phyloP scores from a whole-genome alignment of 495 filamentous ascomycete genomes.

The Aspergillus egyptiacus region DNA sequence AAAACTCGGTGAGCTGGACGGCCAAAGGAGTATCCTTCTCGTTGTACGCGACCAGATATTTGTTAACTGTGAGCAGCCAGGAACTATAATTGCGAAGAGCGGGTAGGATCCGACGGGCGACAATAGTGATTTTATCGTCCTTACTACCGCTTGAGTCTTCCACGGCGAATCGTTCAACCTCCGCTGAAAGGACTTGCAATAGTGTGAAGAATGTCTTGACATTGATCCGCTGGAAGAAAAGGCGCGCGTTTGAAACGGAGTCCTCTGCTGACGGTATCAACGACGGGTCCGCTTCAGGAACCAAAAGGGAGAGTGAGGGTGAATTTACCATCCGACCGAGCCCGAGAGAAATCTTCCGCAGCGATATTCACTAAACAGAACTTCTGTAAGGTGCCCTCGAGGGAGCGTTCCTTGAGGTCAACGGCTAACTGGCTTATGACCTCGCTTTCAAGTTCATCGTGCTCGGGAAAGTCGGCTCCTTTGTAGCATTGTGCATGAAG shows the following conservation, averaged over 20 bases:
- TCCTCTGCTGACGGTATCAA: conserved; percentile 32
- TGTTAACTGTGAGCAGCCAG: conserved; percentile 56
- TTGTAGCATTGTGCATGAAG: conserved; percentile 80
- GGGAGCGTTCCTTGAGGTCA: conserved; percentile 62
- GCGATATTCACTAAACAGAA: conserved; percentile 82
- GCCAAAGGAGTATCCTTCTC: conserved; percentile 52
- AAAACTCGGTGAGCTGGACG: conserved; percentile 59
- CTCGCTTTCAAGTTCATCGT: conserved; percentile 81
- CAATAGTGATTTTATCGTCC: conserved; percentile 54
- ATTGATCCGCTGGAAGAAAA: conserved; percentile 75
- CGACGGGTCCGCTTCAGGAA: conserved; percentile 7
- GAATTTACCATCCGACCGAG: conserved; percentile 55
- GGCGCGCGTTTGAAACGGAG: conserved; percentile 48
- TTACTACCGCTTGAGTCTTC: conserved; percentile 41
- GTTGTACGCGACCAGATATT: conserved; percentile 46
- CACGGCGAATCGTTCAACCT: conserved; percentile 53
- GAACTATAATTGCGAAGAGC: conserved; percentile 66
- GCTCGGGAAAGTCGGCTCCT: conserved; percentile 61
- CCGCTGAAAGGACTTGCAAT: conserved; percentile 63
- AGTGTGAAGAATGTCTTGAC: conserved; percentile 73
- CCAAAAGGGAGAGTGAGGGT: too few species aligned
- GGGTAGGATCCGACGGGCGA: conserved; percentile 61
- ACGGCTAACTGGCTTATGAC: conserved; percentile 70
- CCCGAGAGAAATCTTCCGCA: conserved; percentile 64
- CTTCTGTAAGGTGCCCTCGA: conserved; percentile 64